Conservation (phyloP, 2,329 filamentous ascomycete species). For the Dichotomopilus funicola region DNA sequence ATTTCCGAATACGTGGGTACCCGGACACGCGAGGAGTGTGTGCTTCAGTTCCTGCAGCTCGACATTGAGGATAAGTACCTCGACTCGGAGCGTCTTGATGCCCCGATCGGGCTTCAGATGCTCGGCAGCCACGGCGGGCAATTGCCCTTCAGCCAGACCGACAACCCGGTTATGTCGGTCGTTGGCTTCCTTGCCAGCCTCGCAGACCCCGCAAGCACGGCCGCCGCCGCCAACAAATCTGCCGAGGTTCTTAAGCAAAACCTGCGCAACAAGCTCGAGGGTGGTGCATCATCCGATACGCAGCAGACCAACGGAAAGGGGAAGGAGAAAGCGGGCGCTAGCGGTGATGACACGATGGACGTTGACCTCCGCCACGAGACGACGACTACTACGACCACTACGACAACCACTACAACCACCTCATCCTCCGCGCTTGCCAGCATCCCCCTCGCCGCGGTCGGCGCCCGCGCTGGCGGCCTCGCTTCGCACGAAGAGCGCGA, state of each 20-base stretch:
- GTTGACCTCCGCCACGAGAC: constrained; percentile 47
- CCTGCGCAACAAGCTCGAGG: constrained; percentile 70
- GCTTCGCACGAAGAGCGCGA: constrained; percentile 95
- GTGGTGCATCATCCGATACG: constrained; percentile 31
- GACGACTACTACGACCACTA: constrained; percentile 42
- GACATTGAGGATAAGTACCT: constrained; percentile 98
- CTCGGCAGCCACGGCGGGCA: constrained; percentile 69
- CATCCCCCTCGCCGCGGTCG: constrained; percentile 78
- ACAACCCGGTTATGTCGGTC: constrained; percentile 95
- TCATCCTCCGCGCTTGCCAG: constrained; percentile 55
- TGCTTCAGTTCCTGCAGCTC: constrained; percentile 90
- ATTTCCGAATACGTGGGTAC: constrained; percentile 90
- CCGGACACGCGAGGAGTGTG: constrained; percentile 89
- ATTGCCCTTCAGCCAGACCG: constrained; percentile 82
- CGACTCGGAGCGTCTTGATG: constrained; percentile 61
- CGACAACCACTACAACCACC: constrained; percentile 42
- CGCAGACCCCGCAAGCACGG: constrained; percentile 82
- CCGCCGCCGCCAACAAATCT: constrained; percentile 81
- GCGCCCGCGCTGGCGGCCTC: constrained; percentile 77
- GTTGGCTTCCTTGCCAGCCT: constrained; percentile 90
- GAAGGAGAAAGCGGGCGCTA: constrained; percentile 42
- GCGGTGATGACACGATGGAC: constrained; percentile 53
- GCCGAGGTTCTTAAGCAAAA: constrained; percentile 79
- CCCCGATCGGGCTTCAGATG: constrained; percentile 54
- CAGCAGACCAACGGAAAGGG: constrained; percentile 50